phyloP scores from a whole-genome alignment of 1,284 basidiomycete genomes.

The Ustilago sp. region DNA sequence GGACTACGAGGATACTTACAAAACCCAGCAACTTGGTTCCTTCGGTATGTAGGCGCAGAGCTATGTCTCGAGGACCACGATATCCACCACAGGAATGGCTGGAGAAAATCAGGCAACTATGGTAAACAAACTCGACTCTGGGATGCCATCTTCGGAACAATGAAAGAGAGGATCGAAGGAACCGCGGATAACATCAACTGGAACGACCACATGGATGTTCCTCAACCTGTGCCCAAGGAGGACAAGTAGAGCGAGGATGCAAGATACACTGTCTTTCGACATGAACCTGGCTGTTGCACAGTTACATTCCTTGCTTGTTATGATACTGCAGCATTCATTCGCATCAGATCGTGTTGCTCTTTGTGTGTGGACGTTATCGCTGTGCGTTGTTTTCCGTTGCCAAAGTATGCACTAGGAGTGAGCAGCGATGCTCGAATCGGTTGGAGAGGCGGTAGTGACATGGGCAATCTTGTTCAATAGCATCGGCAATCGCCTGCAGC shows the following conservation, averaged over 20 bases:
- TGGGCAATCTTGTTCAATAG: too few relatives aligned
- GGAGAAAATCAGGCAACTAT: slow-evolving; percentile 59
- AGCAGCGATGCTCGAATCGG: too few relatives aligned
- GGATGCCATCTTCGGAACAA: slow-evolving; percentile 65
- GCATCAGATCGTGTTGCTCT: too few relatives aligned
- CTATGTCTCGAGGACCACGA: slow-evolving; percentile 67
- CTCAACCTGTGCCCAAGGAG: slow-evolving; percentile 5
- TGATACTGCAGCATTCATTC: too few relatives aligned
- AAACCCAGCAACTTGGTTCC: slow-evolving; percentile 51
- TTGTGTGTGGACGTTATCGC: too few relatives aligned
- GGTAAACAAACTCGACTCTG: slow-evolving; percentile 67
- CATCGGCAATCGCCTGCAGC: too few relatives aligned
- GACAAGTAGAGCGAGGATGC: not conserved
- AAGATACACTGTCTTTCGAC: too few relatives aligned
- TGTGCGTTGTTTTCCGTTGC: too few relatives aligned
- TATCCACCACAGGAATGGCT: slow-evolving; percentile 67
- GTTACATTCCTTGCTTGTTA: too few relatives aligned
- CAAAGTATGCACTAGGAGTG: too few relatives aligned
- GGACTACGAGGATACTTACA: slow-evolving; percentile 62
- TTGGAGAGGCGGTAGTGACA: too few relatives aligned
- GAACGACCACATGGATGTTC: slow-evolving; percentile 34
- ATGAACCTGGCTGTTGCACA: too few relatives aligned
- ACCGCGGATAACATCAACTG: slow-evolving; percentile 40
- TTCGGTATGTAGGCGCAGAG: slow-evolving; percentile 54
- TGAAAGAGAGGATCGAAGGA: slow-evolving; percentile 57